Percentiles rank a stretch among this genome's conserved stretches.
These are phyloP conservation scores for Xerocomus spinulosus DNA, from an alignment of 768 basidiomycete genomes.

Conservation along the genomic window DNA sequence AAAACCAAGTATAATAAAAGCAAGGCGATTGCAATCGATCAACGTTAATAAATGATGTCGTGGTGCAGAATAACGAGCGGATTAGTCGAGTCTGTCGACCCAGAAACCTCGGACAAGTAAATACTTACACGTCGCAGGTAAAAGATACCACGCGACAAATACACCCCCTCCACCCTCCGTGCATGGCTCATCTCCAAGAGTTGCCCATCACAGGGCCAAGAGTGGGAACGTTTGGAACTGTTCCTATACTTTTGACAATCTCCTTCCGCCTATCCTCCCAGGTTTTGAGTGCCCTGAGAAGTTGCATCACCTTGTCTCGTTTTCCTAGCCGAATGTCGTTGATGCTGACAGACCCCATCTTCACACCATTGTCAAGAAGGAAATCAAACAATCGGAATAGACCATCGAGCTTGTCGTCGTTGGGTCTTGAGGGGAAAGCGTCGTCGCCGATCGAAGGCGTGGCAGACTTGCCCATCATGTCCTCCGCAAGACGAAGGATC, in stretches of 20 bases:
- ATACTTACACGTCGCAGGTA: not conserved
- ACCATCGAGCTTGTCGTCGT: constrained; percentile 81
- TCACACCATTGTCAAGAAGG: constrained; percentile 85
- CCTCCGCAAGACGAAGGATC: constrained; percentile 82
- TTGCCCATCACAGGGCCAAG: constrained; percentile 6
- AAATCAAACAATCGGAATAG: constrained; percentile 90
- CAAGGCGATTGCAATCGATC: constrained; percentile 1
- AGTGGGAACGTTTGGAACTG: constrained; percentile 13
- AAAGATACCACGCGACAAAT: not conserved
- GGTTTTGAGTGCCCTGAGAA: constrained; percentile 67
- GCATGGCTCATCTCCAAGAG: constrained; percentile 1
- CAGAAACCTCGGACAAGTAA: constrained; percentile 3
- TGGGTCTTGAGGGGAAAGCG: constrained; percentile 62
- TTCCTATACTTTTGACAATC: constrained; percentile 49
- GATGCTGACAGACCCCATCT: constrained; percentile 89
- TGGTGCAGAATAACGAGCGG: constrained; percentile 20
- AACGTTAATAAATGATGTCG: constrained; percentile 5
- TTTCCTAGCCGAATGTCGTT: constrained; percentile 87
- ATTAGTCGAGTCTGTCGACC: constrained; percentile 10
- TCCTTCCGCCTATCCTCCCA: constrained; percentile 77
- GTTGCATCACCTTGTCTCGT: constrained; percentile 72
- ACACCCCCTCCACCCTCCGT: not conserved
- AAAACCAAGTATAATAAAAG: constrained; percentile 1
- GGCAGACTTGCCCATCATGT: constrained; percentile 60
- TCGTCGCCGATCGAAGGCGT: constrained; percentile 74